phyloP scores from a whole-genome alignment of 2,329 filamentous ascomycete genomes.

The Phoma sp. region DNA sequence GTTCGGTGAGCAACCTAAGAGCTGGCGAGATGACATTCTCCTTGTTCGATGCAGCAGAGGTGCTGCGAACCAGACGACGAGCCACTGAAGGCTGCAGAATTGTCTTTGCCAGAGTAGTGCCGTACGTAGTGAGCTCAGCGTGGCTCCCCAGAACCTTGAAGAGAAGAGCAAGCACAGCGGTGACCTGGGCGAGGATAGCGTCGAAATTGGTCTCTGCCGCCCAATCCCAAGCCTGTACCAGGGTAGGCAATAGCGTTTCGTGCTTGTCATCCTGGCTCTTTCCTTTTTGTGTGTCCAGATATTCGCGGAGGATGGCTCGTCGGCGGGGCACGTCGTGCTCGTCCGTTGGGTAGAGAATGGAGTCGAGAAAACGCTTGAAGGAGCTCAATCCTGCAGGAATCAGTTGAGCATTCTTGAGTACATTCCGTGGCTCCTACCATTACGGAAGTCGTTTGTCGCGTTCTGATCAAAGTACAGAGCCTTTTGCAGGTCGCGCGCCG shows the following conservation, averaged over 20 bases:
- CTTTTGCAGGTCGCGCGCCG: conserved; percentile 45
- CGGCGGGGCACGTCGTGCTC: conserved; percentile 56
- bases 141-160: conserved; percentile 77
- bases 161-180: conserved; percentile 80
- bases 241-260: conserved; percentile 72
- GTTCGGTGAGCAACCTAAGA: conserved; percentile 81
- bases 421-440: conserved; percentile 25
- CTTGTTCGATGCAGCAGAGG: conserved; percentile 81
- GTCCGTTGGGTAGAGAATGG: conserved; percentile 61
- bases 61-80: conserved; percentile 77
- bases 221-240: conserved; percentile 89
- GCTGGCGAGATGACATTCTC: conserved; percentile 89
- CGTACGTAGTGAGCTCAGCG: conserved; percentile 76
- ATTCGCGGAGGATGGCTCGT: conserved; percentile 69
- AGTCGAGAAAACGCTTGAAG: conserved; percentile 74
- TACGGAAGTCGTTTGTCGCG: conserved; percentile 36
- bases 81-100: conserved; percentile 81
- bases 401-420: conserved; percentile 2
- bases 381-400: conserved; percentile 64
- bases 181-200: conserved; percentile 77
- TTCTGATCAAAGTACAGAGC: conserved; percentile 47
- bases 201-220: conserved; percentile 82
- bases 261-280: conserved; percentile 60
- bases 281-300: conserved; percentile 66
- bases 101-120: conserved; percentile 78